phyloP scores from a whole-genome alignment of 2,329 filamentous ascomycete species.

The Apiospora arundinis region DNA sequence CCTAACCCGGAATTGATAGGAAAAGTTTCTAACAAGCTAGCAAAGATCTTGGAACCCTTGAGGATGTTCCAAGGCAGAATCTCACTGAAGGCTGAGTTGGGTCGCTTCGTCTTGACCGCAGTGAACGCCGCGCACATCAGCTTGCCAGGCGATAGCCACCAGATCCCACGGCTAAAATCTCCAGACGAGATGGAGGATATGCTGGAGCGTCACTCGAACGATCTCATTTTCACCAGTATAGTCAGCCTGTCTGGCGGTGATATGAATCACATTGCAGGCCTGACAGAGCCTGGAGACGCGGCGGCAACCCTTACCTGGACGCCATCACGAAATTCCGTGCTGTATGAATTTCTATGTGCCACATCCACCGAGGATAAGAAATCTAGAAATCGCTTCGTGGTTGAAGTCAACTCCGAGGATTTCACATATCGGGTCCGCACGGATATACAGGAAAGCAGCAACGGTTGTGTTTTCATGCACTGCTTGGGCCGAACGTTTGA shows the following conservation, averaged over 20 bases:
- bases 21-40: constrained; percentile 18
- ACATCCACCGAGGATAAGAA: constrained; percentile 11
- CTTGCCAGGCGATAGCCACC: constrained; percentile 5
- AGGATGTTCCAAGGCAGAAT: constrained; percentile 23
- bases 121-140: constrained; percentile 19
- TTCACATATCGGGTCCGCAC: constrained; percentile 31
- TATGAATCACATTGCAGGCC: constrained; percentile 22
- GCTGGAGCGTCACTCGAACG: constrained; percentile 5
- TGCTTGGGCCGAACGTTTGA: constrained; percentile 39
- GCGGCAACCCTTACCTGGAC: constrained; percentile 6
- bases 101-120: constrained; percentile 22
- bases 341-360: constrained; percentile 25
- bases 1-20: constrained; percentile 18
- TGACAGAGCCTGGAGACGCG: neutral
- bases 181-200: constrained; percentile 18
- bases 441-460: constrained; percentile 7
- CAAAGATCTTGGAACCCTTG: constrained; percentile 23
- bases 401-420: constrained; percentile 34
- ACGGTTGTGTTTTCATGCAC: constrained; percentile 33
- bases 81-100: constrained; percentile 23
- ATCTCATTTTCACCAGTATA: constrained; percentile 21
- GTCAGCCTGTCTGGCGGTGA: constrained; percentile 23
- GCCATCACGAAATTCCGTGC: neutral
- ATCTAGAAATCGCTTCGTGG: constrained; percentile 28
- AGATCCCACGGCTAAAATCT: neutral